Evolutionary conservation across 1,139 yeast species (phyloP).

Genomic region (Suhomyces bribrorum): DNA sequence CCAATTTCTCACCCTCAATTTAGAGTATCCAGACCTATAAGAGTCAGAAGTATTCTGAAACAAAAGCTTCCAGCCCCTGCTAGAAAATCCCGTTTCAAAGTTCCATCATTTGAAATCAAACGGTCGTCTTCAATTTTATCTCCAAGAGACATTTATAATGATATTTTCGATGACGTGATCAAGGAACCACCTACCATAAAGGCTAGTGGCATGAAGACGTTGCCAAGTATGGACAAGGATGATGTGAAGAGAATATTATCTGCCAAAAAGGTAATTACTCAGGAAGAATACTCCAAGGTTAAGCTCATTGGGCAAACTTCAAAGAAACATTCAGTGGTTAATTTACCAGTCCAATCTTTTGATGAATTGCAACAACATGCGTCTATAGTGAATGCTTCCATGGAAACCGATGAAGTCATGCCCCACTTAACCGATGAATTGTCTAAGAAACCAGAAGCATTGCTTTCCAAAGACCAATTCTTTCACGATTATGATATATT

Average conservation of each 20-base stretch:
- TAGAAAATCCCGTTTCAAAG: constrained; percentile 36
- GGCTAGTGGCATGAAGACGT: constrained; percentile 44
- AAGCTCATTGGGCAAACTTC: constrained; percentile 33
- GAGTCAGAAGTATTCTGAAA: constrained; percentile 8
- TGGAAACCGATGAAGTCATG: constrained; percentile 27
- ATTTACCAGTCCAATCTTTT: constrained; percentile 27
- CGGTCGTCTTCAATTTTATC: constrained; percentile 37
- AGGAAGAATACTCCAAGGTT: constrained; percentile 43
- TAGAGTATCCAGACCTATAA: constrained; percentile 10
- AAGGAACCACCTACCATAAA: constrained; percentile 38
- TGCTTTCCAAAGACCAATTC: constrained; percentile 37
- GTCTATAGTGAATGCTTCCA: constrained; percentile 39
- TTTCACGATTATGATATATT: constrained; percentile 36
- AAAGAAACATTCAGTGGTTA: constrained; percentile 35
- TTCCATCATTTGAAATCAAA: constrained; percentile 48
- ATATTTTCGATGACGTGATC: constrained; percentile 42
- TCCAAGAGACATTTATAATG: constrained; percentile 43
- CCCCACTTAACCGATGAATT: constrained; percentile 41
- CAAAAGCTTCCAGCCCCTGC: constrained; percentile 6
- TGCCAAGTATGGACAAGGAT: constrained; percentile 51
- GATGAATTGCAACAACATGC: constrained; percentile 44
- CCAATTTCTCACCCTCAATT: constrained; percentile 7
- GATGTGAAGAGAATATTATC: constrained; percentile 45
- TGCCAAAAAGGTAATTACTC: constrained; percentile 42
- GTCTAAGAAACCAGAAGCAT: constrained; percentile 35